Percentiles rank a stretch among this genome's conserved stretches.
Evolutionary conservation across 305 asterid species (phyloP).

Genomic region (Petunia hybrid): DNA sequence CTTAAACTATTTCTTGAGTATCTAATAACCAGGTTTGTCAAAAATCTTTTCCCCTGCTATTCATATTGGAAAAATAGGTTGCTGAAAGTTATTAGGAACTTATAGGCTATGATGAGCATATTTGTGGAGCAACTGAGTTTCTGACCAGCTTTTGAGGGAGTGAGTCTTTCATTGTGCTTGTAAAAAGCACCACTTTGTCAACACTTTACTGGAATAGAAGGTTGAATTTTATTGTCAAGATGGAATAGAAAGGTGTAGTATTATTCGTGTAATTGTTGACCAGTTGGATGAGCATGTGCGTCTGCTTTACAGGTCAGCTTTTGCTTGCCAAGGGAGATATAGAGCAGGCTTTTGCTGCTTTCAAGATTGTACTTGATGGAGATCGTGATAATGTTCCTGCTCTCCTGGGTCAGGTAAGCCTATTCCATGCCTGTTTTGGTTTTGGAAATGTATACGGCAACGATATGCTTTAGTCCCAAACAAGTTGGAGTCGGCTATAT

Average conservation of each 20-base stretch:
- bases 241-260: slow-evolving; percentile 7
- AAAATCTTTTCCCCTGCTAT: not conserved
- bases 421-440: slow-evolving; percentile 32
- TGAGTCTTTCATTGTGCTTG: slow-evolving; percentile 10
- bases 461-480: too few species aligned
- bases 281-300: slow-evolving; percentile 26
- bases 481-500: too few species aligned
- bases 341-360: slow-evolving; percentile 92
- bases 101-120: slow-evolving; percentile 14
- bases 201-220: not conserved
- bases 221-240: slow-evolving; percentile 1
- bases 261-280: slow-evolving; percentile 15
- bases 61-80: not conserved
- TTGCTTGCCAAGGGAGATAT: slow-evolving; percentile 93
- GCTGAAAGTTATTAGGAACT: not conserved
- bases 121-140: not conserved
- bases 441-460: not conserved
- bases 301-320: slow-evolving; percentile 81
- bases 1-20: not conserved
- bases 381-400: slow-evolving; percentile 95
- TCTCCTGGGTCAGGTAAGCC: slow-evolving; percentile 94
- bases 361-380: slow-evolving; percentile 95
- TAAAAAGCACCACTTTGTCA: slow-evolving; percentile 25
- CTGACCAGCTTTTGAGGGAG: slow-evolving; percentile 15
- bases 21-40: not conserved